Conservation (phyloP, 441 rosid genomes). For the Lepidium campestre region DNA sequence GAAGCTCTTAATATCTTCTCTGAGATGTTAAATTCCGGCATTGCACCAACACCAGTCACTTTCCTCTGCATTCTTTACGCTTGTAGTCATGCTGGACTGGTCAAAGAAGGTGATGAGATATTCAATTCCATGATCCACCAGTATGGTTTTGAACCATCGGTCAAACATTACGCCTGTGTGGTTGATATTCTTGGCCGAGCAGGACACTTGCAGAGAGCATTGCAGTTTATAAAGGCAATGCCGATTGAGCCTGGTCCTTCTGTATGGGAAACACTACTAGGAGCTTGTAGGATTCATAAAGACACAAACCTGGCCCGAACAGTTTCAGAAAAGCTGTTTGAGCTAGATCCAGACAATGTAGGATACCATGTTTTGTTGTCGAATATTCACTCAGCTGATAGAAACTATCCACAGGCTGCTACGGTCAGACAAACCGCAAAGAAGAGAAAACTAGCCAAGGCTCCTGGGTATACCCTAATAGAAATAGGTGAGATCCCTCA, state of each 20-base stretch:
- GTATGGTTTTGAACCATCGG: constrained; percentile 48
- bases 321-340: constrained; percentile 58
- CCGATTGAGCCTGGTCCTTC: constrained; percentile 51
- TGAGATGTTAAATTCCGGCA: constrained; percentile 47
- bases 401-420: constrained; percentile 66
- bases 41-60: constrained; percentile 53
- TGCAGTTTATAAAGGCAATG: constrained; percentile 56
- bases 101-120: constrained; percentile 58
- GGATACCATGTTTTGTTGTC: constrained; percentile 69
- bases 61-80: constrained; percentile 69
- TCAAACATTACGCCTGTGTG: constrained; percentile 74
- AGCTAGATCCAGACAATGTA: constrained; percentile 57
- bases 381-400: constrained; percentile 59
- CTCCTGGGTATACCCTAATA: constrained; percentile 73
- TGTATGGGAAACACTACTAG: constrained; percentile 68
- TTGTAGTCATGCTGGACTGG: constrained; percentile 81
- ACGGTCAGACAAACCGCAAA: constrained; percentile 55
- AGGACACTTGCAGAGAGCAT: constrained; percentile 58
- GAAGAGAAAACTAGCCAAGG: constrained; percentile 52
- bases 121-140: constrained; percentile 55
- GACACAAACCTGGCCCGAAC: constrained; percentile 50
- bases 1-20: constrained; percentile 56
- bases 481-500: constrained; percentile 60
- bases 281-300: constrained; percentile 82
- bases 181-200: constrained; percentile 79